Evolutionary conservation across 2,329 filamentous ascomycete genomes (phyloP), one percentile per base, ranked within the genome.

Genomic region (Didymella exigua): DNA sequence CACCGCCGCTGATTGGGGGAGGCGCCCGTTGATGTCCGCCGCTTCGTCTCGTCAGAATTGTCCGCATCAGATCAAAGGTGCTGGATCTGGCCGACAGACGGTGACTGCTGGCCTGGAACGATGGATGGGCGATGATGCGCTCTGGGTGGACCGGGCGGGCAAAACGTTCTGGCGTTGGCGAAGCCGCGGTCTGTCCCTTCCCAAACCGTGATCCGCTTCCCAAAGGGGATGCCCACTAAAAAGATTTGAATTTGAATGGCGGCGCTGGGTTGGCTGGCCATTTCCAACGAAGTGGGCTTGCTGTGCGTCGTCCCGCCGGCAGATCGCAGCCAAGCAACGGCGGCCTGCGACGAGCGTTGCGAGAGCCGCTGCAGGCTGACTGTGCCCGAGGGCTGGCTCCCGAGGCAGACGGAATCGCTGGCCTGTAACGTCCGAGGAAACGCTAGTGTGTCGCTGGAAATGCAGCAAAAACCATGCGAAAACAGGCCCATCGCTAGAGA

Each of bases 211-310:
- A 23, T 31, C 24, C 43, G 41, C 49, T 44, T 43, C 56, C 62
- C 56, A 56, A 56, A 59, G 18, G 26, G 56, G 56, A 41, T 33
- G 51, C 52, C 29, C 30, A 27, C 27, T 50, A 44, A 53, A 55
- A 49, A 41, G 49, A 67, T 67, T 67, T 60, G 56, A 65, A 63
- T 63, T 66, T 45, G 45, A 54, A 55, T 54, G 45, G 55, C 54
- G 31, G 46, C 43, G 37, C 30, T 49, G 59, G 50, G 53, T 49
- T 62, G 58, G 60, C 37, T 46, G 46, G 38, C 37, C 40, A 26
- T 30, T 56, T 56, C 60, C 60, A 63, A 46, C 43, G 27, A 55
- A 48, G 61, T 56, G 60, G 61, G 41, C 58, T 62, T n/a, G 52
- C 59, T 51, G 43, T 55, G 53, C 60, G 50, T 58, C 56, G 58